phyloP scores from a whole-genome alignment of 2,329 filamentous ascomycete genomes.

The Aspergillus neoniger region DNA sequence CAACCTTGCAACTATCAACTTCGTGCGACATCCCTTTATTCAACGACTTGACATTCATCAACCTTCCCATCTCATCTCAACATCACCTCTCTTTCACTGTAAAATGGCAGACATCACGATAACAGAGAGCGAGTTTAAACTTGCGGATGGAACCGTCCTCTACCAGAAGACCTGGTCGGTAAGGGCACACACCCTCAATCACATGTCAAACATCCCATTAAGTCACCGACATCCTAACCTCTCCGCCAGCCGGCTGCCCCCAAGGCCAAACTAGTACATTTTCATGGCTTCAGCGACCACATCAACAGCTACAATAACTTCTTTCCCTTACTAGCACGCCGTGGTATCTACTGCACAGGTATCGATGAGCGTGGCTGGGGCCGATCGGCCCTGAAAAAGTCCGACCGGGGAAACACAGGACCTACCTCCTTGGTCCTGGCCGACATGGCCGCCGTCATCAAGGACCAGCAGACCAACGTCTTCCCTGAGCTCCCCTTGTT shows the following conservation, averaged over 20 bases:
- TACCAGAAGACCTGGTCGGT: conserved; percentile 19
- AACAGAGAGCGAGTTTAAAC: conserved; percentile 10
- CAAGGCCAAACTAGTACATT: conserved; percentile 11
- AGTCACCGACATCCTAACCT: neutral
- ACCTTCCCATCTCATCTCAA: neutral
- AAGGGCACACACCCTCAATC: neutral
- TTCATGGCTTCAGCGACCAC: conserved; percentile 16
- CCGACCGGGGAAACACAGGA: conserved; percentile 13
- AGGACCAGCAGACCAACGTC: neutral
- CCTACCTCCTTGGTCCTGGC: conserved; percentile 10
- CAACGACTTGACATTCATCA: neutral
- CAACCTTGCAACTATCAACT: neutral
- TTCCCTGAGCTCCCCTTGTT: conserved; percentile 4
- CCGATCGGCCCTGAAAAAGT: conserved; percentile 7
- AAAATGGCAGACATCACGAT: conserved; percentile 10
- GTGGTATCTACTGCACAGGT: conserved; percentile 7
- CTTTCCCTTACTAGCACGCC: conserved; percentile 7
- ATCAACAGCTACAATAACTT: conserved; percentile 13
- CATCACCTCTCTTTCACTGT: neutral
- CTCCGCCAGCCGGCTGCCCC: neutral
- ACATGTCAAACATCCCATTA: neutral
- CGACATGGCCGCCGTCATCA: conserved; percentile 8
- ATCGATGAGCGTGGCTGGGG: conserved; percentile 16
- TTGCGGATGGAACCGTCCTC: conserved; percentile 7
- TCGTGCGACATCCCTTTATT: neutral